These are phyloP conservation scores for Fusarium sp. DNA, from an alignment of 2,329 filamentous ascomycete species.

Conservation along the genomic window DNA sequence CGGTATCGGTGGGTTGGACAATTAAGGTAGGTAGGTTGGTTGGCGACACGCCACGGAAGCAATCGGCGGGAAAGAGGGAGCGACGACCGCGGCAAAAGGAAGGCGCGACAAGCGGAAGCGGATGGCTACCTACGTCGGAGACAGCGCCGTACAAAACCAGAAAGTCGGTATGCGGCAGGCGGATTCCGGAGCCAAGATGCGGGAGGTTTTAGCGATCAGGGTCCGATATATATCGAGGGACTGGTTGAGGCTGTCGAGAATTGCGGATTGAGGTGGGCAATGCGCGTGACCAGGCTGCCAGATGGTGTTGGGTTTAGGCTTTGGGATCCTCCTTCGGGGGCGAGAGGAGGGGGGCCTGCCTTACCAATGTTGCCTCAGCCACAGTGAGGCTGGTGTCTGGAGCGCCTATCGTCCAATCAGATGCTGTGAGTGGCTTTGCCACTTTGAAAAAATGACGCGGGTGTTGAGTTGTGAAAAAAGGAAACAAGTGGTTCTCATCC, in stretches of 20 bases:
- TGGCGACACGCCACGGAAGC: slow-evolving; percentile 43
- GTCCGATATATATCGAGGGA: slow-evolving; percentile 38
- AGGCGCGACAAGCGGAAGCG: slow-evolving; percentile 30
- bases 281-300: slow-evolving; percentile 52
- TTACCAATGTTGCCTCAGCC: slow-evolving; percentile 35
- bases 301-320: slow-evolving; percentile 47
- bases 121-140: slow-evolving; percentile 24
- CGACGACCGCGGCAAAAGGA: slow-evolving; percentile 34
- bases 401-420: slow-evolving; percentile 30
- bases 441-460: slow-evolving; percentile 36
- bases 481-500: slow-evolving; percentile 17
- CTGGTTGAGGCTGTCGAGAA: slow-evolving; percentile 49
- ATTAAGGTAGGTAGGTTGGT: too few species aligned
- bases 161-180: slow-evolving; percentile 26
- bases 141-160: slow-evolving; percentile 23
- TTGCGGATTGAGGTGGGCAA: slow-evolving; percentile 50
- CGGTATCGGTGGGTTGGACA: slow-evolving; percentile 35
- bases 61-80: slow-evolving; percentile 34
- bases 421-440: slow-evolving; percentile 12
- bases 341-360: slow-evolving; percentile 35
- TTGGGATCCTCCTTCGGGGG: slow-evolving; percentile 32
- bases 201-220: slow-evolving; percentile 32
- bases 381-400: slow-evolving; percentile 41
- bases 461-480: slow-evolving; percentile 35
- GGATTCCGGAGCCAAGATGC: slow-evolving; percentile 29